Conservation (phyloP, 352 stramenopile genomes). For the Globisporangium cystogenes region DNA sequence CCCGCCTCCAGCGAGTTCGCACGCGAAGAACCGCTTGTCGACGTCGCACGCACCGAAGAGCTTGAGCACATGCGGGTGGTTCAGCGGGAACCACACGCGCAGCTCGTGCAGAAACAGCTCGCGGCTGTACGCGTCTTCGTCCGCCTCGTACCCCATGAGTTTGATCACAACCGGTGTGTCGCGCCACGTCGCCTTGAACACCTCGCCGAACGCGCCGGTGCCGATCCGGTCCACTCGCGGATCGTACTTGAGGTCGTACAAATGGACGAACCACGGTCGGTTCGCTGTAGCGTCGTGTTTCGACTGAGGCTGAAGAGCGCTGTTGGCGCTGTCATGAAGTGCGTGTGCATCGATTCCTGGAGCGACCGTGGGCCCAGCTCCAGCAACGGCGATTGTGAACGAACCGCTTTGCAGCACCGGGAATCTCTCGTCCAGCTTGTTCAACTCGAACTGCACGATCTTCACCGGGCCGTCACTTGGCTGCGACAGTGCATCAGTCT, state of each 20-base stretch:
- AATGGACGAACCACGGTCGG: not conserved
- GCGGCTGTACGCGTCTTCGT: not conserved
- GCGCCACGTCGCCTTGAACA: constrained; percentile 1
- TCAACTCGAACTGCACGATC: not conserved
- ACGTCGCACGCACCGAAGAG: not conserved
- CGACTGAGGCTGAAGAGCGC: too few species aligned
- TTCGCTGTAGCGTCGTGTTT: not conserved
- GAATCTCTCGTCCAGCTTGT: not conserved
- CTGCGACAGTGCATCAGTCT: too few species aligned
- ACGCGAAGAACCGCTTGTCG: not conserved
- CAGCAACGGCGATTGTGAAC: too few species aligned
- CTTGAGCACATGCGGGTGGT: not conserved
- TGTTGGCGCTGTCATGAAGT: too few species aligned
- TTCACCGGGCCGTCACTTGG: not conserved
- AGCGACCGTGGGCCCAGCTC: too few species aligned
- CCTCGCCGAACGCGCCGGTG: not conserved
- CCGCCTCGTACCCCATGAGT: constrained; percentile 3
- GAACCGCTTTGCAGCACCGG: not conserved
- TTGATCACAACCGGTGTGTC: constrained; percentile 2
- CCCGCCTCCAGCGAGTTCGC: too few species aligned
- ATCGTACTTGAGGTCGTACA: too few species aligned
- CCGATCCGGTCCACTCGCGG: not conserved
- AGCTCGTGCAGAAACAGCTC: not conserved
- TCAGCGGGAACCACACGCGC: not conserved
- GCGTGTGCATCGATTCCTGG: too few species aligned